Evolutionary conservation across 202 grass and related monocot genomes (phyloP).

Genomic region (Eragrostis tef): DNA sequence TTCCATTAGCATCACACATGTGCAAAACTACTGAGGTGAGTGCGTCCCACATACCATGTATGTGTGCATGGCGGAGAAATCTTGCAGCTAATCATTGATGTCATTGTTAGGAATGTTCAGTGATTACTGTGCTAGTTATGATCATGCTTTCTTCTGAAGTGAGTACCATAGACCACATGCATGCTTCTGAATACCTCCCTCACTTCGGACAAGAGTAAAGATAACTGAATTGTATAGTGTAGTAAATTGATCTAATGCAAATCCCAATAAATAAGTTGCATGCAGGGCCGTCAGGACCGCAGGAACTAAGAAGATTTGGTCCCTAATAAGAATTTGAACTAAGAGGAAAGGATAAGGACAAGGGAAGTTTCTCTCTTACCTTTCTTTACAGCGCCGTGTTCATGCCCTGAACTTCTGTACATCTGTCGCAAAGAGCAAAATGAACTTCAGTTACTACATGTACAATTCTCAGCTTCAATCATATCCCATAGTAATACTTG

Average conservation of each 20-base stretch:
- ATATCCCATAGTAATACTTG: background rate
- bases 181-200: background rate
- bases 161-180: no score
- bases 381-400: slow-evolving; percentile 56
- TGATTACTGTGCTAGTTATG: background rate
- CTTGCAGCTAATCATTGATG: slow-evolving; percentile 29
- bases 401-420: slow-evolving; percentile 64
- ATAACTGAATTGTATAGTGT: slow-evolving; percentile 25
- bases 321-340: slow-evolving; percentile 7
- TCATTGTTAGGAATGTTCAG: background rate
- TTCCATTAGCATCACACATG: slow-evolving; percentile 44
- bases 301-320: slow-evolving; percentile 25
- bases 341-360: background rate
- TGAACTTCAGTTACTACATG: background rate
- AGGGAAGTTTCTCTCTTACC: slow-evolving; percentile 41
- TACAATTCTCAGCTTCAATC: slow-evolving; percentile 8
- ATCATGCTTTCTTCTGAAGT: no score
- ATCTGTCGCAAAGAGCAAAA: slow-evolving; percentile 42
- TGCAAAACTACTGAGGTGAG: slow-evolving; percentile 23
- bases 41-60: background rate
- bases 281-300: background rate
- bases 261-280: slow-evolving; percentile 45
- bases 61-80: no score
- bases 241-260: slow-evolving; percentile 44
- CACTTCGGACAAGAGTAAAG: slow-evolving; percentile 1